Evolutionary conservation across 1,139 yeast genomes (phyloP), one percentile per base, ranked within the genome.

Genomic region (Suzukiozyma palmioleophila): DNA sequence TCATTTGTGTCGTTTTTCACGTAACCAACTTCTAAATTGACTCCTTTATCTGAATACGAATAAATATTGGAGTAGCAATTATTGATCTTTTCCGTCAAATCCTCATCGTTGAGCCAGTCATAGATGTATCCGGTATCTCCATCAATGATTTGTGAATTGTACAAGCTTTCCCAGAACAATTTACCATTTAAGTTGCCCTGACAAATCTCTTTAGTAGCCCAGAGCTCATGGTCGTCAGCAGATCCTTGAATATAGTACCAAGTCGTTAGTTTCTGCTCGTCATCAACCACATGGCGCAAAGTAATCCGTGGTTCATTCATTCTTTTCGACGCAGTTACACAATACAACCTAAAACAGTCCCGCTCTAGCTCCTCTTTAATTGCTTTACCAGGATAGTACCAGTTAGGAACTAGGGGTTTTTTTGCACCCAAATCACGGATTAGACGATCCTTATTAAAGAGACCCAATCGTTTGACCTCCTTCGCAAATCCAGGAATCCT

Each of bases 141-240:
- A 8, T 64, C 62, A 12, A 80, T 53, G 2, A 48, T 31, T 2
- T 59, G 43, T 13, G 39, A 29, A n/a, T 36, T 39, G 8, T 39
- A 46, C 4, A 57, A 40, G 39, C 73, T 54, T 1, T 57, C 44
- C 95, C 96, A 88, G 40, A 85, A 76, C 12, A 75, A 39, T 1
- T 54, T 50, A 0, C 92, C 79, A 1, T 69, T 72, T 21, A 88
- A 57, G 0, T 70, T 49, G 3, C 70, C 70, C 1, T 50, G 40
- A 35, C 67, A 60, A 1, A 66, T 39, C 2, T 59, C 69, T 5
- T 63, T 55, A 0, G 72, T 59, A 0, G 89, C 80, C 97, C 96
- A 89, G 21, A 83, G 65, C 52, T 89, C 96, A 55, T 89, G 96
- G 52, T 89, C 96, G 58, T 89, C 97, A 0, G 94, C 96, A 0